Percentiles rank a stretch among this genome's conserved stretches.
Evolutionary conservation across 805 yeast species (phyloP).

Genomic region (Ogataea nonfermentans): DNA sequence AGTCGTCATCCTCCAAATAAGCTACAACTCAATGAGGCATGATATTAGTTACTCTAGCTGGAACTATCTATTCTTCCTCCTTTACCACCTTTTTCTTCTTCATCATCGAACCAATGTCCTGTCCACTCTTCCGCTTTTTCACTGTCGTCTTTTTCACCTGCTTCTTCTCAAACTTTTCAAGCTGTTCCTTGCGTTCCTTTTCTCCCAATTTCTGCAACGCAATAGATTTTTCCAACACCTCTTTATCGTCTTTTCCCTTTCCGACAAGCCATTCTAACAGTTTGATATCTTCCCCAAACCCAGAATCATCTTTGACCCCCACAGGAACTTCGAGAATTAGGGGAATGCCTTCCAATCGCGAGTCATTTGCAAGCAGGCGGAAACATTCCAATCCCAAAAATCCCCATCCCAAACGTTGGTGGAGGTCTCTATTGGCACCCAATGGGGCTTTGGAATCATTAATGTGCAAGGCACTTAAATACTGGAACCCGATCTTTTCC

Average conservation of each 20-base stretch:
- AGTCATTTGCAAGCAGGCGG: conserved; percentile 69
- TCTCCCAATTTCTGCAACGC: conserved; percentile 60
- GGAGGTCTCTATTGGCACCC: conserved; percentile 87
- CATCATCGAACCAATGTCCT: conserved; percentile 27
- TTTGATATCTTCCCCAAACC: conserved; percentile 80
- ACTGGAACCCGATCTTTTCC: conserved; percentile 66
- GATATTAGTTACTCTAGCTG: background rate
- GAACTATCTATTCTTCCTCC: background rate
- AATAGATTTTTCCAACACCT: conserved; percentile 46
- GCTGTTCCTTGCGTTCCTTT: conserved; percentile 66
- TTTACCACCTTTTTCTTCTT: conserved; percentile 23
- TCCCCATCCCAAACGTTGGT: conserved; percentile 86
- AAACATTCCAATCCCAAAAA: conserved; percentile 86
- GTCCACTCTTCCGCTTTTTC: conserved; percentile 25
- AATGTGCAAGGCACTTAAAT: conserved; percentile 77
- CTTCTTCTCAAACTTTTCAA: conserved; percentile 62
- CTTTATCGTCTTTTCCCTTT: conserved; percentile 49
- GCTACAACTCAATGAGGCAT: background rate
- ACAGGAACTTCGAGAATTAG: conserved; percentile 87
- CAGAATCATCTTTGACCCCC: conserved; percentile 51
- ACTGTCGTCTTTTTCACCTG: conserved; percentile 46
- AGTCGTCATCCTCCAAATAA: too few relatives aligned
- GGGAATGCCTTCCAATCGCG: conserved; percentile 64
- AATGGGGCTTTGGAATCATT: conserved; percentile 95
- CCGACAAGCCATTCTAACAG: conserved; percentile 79